Conservation (phyloP, 352 stramenopile species). For the Phytophthora tubulina region DNA sequence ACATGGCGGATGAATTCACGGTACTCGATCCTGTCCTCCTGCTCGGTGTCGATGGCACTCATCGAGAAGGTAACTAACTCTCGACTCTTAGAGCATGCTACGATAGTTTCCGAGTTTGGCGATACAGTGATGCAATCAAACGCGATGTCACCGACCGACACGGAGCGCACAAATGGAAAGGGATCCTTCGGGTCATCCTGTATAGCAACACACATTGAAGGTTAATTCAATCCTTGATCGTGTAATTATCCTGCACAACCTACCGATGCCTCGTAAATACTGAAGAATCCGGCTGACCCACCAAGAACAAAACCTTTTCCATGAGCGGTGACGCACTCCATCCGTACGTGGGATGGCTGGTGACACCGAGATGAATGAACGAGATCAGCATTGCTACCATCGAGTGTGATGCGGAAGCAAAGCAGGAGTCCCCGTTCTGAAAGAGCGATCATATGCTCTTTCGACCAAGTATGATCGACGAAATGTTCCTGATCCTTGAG, state of each 20-base stretch:
- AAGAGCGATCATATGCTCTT: conserved; percentile 76
- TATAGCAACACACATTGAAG: neutral
- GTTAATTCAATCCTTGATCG: neutral
- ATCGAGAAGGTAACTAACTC: conserved; percentile 76
- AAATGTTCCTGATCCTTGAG: conserved; percentile 86
- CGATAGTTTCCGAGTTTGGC: conserved; percentile 67
- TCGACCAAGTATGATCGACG: conserved; percentile 82
- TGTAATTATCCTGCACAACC: neutral
- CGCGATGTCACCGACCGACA: conserved; percentile 75
- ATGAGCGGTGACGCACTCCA: conserved; percentile 75
- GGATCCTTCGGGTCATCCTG: conserved; percentile 84
- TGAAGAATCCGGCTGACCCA: conserved; percentile 78
- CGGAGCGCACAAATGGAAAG: conserved; percentile 77
- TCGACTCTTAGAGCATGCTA: conserved; percentile 73
- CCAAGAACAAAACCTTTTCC: conserved; percentile 81
- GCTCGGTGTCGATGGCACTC: conserved; percentile 78
- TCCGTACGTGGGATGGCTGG: conserved; percentile 70
- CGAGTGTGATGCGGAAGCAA: conserved; percentile 63
- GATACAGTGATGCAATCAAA: conserved; percentile 82
- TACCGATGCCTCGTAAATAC: conserved; percentile 80
- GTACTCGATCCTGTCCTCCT: conserved; percentile 79
- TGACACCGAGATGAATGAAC: conserved; percentile 74
- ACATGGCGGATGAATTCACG: conserved; percentile 68
- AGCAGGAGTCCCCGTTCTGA: conserved; percentile 76
- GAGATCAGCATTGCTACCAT: conserved; percentile 67